phyloP scores from a whole-genome alignment of 495 filamentous ascomycete species.

The Friedmanniomyces endolithicus region DNA sequence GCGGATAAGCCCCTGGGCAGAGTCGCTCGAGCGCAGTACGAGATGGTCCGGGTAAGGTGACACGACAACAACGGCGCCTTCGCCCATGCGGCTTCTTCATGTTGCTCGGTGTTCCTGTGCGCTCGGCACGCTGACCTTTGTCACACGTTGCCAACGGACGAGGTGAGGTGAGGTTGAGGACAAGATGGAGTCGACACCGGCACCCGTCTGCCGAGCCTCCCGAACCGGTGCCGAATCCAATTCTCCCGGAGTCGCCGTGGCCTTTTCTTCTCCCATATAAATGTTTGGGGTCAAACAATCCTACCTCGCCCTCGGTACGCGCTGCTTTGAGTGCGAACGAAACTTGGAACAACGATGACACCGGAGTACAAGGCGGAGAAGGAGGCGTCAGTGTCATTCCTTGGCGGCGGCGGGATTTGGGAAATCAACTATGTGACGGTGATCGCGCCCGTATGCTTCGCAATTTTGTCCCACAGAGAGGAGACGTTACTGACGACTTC shows the following conservation, averaged over 20 bases:
- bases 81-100: not conserved
- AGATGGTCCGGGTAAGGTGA: not conserved
- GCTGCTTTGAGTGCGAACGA: no score
- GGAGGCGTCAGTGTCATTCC: slow-evolving; percentile 88
- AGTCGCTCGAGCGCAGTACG: not conserved
- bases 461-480: slow-evolving; percentile 1
- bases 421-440: slow-evolving; percentile 81
- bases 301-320: no score
- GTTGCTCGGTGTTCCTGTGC: not conserved
- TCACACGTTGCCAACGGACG: not conserved
- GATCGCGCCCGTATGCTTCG: slow-evolving; percentile 61
- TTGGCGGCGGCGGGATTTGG: slow-evolving; percentile 66
- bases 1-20: not conserved
- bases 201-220: not conserved
- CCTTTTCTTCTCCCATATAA: not conserved
- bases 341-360: no score
- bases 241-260: not conserved
- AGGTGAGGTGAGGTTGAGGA: not conserved
- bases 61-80: not conserved
- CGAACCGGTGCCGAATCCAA: not conserved
- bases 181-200: not conserved
- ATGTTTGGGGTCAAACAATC: not conserved
- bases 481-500: not conserved
- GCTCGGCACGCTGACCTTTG: not conserved
- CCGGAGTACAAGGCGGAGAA: slow-evolving; percentile 75